Base-by-base conservation (phyloP, 1,284 basidiomycete species). In the Hymenochaete sp. region DNA sequence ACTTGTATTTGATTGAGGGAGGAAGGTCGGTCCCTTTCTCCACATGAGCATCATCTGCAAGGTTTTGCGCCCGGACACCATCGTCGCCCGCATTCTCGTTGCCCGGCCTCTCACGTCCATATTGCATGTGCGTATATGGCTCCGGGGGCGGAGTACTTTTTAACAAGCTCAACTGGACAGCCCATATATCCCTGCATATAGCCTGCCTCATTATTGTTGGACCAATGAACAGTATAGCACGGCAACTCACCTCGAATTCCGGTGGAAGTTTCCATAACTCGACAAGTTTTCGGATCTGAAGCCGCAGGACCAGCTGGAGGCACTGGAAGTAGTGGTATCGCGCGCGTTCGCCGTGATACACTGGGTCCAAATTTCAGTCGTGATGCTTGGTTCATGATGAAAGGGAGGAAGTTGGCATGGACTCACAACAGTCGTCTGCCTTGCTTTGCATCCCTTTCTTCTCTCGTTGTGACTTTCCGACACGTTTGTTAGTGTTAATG, bases 161-260 rank as follows among this genome's bases (percentile, higher is more conserved):
- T 4, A 87, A 64, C 3, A 85, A 64, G 33, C 71, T 68, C 1
- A 93, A 67, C 61, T 91, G 75, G 16, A 91, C 67, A 1, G 78
- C 70, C 89, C 91, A 93, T 21, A 90, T 55, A 56, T 93, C 90
- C 51, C 81, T 73, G 54, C 86, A 90, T 36, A 90, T 66, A 25
- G 73, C 65, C 89, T 92, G 47, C n/a, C 16, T 10, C 35, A 4
- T 36, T 37, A 16, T 41, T 21, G 35, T 19, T 18, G 22, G 36
- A 18, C n/a, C n/a, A n/a, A n/a, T n/a, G n/a, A n/a, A n/a, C n/a
- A n/a, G n/a, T n/a, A n/a, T 16, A 24, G n/a, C 35, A 52, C 25
- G 33, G 50, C 6, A 45, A 58, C 70, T 41, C 44, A 88, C 90
- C 74, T 93, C 90, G 52, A 87, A 85, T 50, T 85, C 82, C 0